A percentile compares a stretch with the other conserved stretches of the same genome.
Evolutionary conservation across 2,329 filamentous ascomycete genomes (phyloP).

Genomic region (Fusarium acutatum): DNA sequence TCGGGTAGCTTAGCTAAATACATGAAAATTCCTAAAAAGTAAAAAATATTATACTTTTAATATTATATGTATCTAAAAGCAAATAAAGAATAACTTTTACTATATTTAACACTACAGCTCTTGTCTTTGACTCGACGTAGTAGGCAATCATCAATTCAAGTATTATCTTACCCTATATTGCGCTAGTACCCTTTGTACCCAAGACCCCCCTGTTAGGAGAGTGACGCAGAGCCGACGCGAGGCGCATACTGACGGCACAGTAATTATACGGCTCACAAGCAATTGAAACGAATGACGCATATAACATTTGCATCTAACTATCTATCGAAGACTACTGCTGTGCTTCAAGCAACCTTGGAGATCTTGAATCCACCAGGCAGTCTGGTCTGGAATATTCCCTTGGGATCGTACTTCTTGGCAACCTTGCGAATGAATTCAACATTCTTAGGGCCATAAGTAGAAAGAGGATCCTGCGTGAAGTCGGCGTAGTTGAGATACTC

Average conservation of each 20-base stretch:
- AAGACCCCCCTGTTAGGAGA: background rate
- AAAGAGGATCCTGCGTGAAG: conserved; percentile 2
- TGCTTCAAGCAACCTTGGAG: background rate
- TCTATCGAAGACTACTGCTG: background rate
- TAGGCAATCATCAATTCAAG: background rate
- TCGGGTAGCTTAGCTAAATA: no score
- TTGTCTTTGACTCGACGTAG: accelerated
- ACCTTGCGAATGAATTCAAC: background rate
- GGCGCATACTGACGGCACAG: background rate
- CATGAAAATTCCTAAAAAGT: no score
- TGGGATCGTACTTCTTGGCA: background rate
- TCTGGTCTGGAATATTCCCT: background rate
- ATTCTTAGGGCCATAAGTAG: conserved; percentile 2
- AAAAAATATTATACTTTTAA: no score
- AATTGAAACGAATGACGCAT: no score
- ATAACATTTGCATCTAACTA: no score
- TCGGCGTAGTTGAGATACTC: conserved; percentile 18
- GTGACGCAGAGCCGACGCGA: background rate
- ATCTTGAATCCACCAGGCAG: conserved; percentile 8
- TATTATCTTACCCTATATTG: background rate
- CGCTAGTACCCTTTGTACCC: accelerated
- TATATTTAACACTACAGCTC: accelerated
- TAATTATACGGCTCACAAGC: background rate
- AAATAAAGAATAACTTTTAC: background rate
- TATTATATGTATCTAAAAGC: no score